Conservation (phyloP, 2,329 filamentous ascomycete species). For the Penicillium sp. region DNA sequence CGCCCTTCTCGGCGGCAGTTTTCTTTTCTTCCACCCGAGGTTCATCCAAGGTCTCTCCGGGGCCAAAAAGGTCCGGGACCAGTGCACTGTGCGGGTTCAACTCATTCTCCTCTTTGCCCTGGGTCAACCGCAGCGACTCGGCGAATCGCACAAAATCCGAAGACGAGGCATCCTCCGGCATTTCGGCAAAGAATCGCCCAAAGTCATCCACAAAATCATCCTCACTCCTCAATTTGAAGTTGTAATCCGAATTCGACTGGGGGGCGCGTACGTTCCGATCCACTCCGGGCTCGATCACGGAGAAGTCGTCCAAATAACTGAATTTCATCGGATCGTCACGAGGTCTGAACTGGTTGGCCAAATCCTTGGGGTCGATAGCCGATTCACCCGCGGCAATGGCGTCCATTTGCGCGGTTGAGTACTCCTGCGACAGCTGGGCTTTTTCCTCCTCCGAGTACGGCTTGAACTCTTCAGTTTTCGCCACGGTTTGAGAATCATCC, state of each 20-base stretch:
- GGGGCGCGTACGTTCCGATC: slow-evolving; percentile 59
- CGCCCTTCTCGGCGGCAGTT: slow-evolving; percentile 24
- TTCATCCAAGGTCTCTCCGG: slow-evolving; percentile 33
- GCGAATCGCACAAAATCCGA: slow-evolving; percentile 41
- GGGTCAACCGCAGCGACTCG: slow-evolving; percentile 47
- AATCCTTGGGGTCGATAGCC: slow-evolving; percentile 66
- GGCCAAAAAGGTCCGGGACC: slow-evolving; percentile 48
- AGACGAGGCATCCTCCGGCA: slow-evolving; percentile 48
- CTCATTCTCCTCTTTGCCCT: slow-evolving; percentile 47
- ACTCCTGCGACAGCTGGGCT: slow-evolving; percentile 57
- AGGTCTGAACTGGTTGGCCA: slow-evolving; percentile 65
- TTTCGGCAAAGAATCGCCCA: slow-evolving; percentile 42
- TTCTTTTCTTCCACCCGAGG: slow-evolving; percentile 25
- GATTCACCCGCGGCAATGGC: slow-evolving; percentile 76
- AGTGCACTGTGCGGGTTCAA: slow-evolving; percentile 46
- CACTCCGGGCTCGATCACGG: slow-evolving; percentile 66
- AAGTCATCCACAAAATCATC: slow-evolving; percentile 59
- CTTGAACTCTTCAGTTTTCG: slow-evolving; percentile 38
- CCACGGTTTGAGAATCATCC: slow-evolving; percentile 17
- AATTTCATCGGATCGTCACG: slow-evolving; percentile 67
- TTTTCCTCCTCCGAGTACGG: slow-evolving; percentile 64
- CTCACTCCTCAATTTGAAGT: slow-evolving; percentile 55
- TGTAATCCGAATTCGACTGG: slow-evolving; percentile 49
- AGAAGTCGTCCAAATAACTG: slow-evolving; percentile 77
- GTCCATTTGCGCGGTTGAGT: slow-evolving; percentile 73